Percentiles rank a stretch among this genome's conserved stretches.
phyloP scores from a whole-genome alignment of 2,329 filamentous ascomycete genomes.

The Alternaria sp. region DNA sequence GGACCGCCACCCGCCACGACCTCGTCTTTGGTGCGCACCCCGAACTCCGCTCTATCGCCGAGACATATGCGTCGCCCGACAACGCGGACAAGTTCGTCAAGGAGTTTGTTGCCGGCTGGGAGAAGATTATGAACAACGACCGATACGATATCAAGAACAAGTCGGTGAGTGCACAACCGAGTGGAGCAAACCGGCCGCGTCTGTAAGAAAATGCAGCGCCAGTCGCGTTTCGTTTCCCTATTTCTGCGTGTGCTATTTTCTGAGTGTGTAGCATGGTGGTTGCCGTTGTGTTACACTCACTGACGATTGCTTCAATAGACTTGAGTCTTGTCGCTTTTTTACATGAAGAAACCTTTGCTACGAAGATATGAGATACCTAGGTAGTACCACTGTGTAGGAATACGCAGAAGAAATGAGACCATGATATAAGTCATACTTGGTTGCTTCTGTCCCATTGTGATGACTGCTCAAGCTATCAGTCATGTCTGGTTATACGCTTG shows the following conservation, averaged over 20 bases:
- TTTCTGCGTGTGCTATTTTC: conserved; percentile 2
- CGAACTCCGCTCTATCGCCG: conserved; percentile 74
- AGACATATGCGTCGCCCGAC: conserved; percentile 72
- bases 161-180: conserved; percentile 41
- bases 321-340: conserved; percentile 15
- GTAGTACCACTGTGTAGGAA: conserved; percentile 9
- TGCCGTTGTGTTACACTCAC: conserved; percentile 18
- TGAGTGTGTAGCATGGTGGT: conserved; percentile 7
- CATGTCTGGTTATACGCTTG: too few relatives aligned
- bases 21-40: conserved; percentile 77
- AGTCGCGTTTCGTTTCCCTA: background rate
- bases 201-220: conserved; percentile 21
- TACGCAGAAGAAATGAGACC: conserved; percentile 1
- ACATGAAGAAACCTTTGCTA: conserved; percentile 1
- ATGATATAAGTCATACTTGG: background rate
- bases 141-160: conserved; percentile 65
- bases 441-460: background rate
- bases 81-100: conserved; percentile 70
- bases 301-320: conserved; percentile 16
- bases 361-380: conserved; percentile 13
- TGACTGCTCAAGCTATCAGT: background rate
- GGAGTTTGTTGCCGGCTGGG: conserved; percentile 76
- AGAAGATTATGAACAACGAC: conserved; percentile 78
- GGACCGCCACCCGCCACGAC: conserved; percentile 73
- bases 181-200: conserved; percentile 36